Evolutionary conservation across 208 protist genomes (phyloP), one percentile per base, ranked within the genome.

Genomic region (Tetramitus jugosus): DNA sequence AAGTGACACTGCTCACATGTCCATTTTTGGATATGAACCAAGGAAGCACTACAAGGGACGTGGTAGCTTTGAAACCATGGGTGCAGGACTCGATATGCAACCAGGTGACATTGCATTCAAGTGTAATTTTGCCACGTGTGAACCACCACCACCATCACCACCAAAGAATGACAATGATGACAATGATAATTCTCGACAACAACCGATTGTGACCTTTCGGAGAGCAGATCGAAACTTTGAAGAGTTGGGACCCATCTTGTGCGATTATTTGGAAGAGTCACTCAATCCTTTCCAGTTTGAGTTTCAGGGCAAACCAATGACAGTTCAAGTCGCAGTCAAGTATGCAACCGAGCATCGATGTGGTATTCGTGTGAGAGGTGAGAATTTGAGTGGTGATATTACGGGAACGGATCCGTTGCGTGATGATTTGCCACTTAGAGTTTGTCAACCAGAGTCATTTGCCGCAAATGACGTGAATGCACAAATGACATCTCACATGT

Each of bases 71-170:
- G 87, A 91, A 62, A 79, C 84, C 8, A 88, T 91, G 78, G 87
- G 87, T 60, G 84, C 86, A 37, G 87, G 87, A 35, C 53, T 91
- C 33, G 80, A 85, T 49, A 91, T 91, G 88, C 31, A 76, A 20
- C 78, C 84, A 23, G 88, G 88, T 60, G 87, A 91, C 56, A 90
- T 91, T 86, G 87, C 87, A 26, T 91, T 91, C 72, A 91, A 91
- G 76, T 88, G 78, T 79, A 89, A 89, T 62, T 89, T 89, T 84
- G 85, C 86, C 20, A 87, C 83, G 10, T 46, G 84, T 13, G 81
- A 89, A 60, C 60, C 14, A 42, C 29, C 35, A 33, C n/a, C n/a
- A n/a, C n/a, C n/a, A n/a, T n/a, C n/a, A n/a, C n/a, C n/a, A n/a
- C n/a, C n/a, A n/a, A n/a, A n/a, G n/a, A n/a, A n/a, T n/a, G n/a